Percentiles rank a stretch among this genome's conserved stretches.
Evolutionary conservation across 176 grass and related monocot species (phyloP).

Genomic region (Musa itinerans): DNA sequence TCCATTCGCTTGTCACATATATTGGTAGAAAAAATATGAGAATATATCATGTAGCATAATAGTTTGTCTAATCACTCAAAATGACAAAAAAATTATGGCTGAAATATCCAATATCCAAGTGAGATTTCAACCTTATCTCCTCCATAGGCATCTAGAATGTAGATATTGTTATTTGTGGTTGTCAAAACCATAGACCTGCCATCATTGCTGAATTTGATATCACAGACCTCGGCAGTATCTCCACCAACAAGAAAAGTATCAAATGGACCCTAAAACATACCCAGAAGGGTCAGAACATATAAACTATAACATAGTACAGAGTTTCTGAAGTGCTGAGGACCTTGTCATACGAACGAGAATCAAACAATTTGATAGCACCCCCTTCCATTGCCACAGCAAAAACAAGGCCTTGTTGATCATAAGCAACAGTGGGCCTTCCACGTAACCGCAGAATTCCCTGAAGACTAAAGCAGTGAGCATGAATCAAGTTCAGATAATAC

Average conservation of each 20-base stretch:
- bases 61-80: background rate
- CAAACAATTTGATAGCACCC: conserved; percentile 93
- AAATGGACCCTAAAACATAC: conserved; percentile 74
- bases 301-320: conserved; percentile 7
- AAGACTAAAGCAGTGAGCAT: conserved; percentile 33
- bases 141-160: conserved; percentile 96
- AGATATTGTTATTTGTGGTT: conserved; percentile 95
- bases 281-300: background rate
- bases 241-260: conserved; percentile 94
- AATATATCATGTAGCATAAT: background rate
- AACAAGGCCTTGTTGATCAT: conserved; percentile 99
- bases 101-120: background rate
- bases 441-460: conserved; percentile 80
- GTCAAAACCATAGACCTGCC: conserved; percentile 97
- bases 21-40: no score
- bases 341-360: conserved; percentile 97
- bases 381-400: conserved; percentile 98
- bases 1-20: no score
- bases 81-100: background rate
- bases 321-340: conserved; percentile 24
- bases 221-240: conserved; percentile 91
- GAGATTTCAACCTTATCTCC: conserved; percentile 61
- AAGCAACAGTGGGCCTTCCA: conserved; percentile 93
- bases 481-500: conserved; percentile 22
- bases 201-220: conserved; percentile 97